Evolutionary conservation across 345 rosid genomes (phyloP), one percentile per base, ranked within the genome.

Genomic region (Euphorbia lathyris): DNA sequence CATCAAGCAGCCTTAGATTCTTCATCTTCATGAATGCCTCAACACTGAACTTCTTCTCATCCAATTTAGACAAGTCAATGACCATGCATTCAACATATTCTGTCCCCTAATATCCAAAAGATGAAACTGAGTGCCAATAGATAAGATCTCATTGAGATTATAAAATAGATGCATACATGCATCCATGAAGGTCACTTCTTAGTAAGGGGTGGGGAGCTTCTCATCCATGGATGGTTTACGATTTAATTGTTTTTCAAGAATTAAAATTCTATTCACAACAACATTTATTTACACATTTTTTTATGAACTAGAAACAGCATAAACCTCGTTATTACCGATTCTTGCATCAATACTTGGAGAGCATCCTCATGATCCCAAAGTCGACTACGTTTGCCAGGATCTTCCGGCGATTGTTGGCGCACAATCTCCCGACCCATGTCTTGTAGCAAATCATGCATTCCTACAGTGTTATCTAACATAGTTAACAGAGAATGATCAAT

Each of bases 361-460:
- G 45, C 58, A 26, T 73, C 77, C 4, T 73, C 71, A 30, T 40
- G 48, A 36, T 58, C 51, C 72, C 77, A 73, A 36, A 73, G 55
- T 51, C 77, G 64, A 30, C 67, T 73, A 45, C 77, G 66, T 61
- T 66, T 60, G 3, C 60, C 71, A 19, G 70, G 66, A 20, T 73
- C 66, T n/a, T 30, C 42, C 10, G 13, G 53, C 23, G 76, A 65
- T 56, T 72, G 61, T 45, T 48, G 40, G 9, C 69, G 48, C 26
- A 59, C 72, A 25, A 73, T 73, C 6, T 52, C 65, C 42, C 60
- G 29, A 43, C 77, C 77, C 72, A 73, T 55, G 7, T 68, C 71
- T 56, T 73, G 72, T 40, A 73, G 20, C 48, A 66, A 60, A 67
- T 73, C 77, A 67, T 73, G 77, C 71, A 73, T 67, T 27, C 55